A percentile compares a stretch with the other conserved stretches of the same genome.
Evolutionary conservation across 768 basidiomycete species (phyloP).

Genomic region (Xerocomellus intermedius): DNA sequence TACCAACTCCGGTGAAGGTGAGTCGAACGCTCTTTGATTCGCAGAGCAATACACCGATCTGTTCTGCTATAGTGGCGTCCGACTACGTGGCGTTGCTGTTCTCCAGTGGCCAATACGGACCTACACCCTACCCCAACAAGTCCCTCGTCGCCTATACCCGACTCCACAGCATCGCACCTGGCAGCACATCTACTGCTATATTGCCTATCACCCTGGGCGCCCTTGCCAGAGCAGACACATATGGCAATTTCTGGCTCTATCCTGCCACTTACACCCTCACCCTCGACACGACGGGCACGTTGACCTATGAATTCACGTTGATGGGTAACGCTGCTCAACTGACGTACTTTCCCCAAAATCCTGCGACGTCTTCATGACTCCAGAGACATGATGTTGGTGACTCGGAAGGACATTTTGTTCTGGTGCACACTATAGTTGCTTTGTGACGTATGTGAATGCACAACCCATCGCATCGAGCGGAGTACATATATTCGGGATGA

Average conservation of each 20-base stretch:
- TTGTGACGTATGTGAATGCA: too few species aligned
- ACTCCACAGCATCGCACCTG: conserved; percentile 32
- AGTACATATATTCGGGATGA: too few species aligned
- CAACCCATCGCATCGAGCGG: too few species aligned
- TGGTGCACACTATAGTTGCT: not conserved
- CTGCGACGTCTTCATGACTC: not conserved
- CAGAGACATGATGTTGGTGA: not conserved
- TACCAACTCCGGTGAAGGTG: conserved; percentile 44
- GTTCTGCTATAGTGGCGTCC: conserved; percentile 34
- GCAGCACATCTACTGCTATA: conserved; percentile 30
- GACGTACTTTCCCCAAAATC: conserved; percentile 39
- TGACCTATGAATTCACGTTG: conserved; percentile 44
- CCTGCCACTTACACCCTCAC: conserved; percentile 42
- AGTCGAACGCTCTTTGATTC: not conserved
- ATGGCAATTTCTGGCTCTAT: conserved; percentile 46
- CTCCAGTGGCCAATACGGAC: conserved; percentile 46
- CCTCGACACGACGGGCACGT: conserved; percentile 41
- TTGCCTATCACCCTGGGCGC: conserved; percentile 47
- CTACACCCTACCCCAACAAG: conserved; percentile 52
- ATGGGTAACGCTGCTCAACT: conserved; percentile 42
- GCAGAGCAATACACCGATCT: not conserved
- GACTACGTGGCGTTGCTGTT: conserved; percentile 59
- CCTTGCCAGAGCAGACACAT: conserved; percentile 46
- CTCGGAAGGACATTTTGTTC: not conserved
- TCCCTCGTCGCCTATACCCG: conserved; percentile 50